Evolutionary conservation across 2,329 filamentous ascomycete species (phyloP), one percentile per base, ranked within the genome.

Genomic region (Colletotrichum theobromicola): DNA sequence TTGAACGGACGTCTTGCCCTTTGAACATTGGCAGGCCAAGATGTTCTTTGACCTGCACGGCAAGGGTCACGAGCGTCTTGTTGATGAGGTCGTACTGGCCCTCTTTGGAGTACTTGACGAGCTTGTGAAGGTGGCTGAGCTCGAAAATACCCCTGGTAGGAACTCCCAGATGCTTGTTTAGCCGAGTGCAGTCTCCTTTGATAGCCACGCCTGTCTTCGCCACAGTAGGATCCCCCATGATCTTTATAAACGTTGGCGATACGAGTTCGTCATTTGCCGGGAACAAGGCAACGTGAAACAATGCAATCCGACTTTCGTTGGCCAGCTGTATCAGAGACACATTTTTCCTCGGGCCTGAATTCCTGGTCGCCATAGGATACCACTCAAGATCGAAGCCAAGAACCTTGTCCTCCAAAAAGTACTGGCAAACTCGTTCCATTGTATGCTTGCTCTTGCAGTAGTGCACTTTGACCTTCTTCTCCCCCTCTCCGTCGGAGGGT

Each of bases 381-480:
- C 96, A 98, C 85, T 98, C 96, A 76, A 98, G 88, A 79, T 98
- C 96, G 75, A 98, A 95, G 0, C 96, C 96, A n/a, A 98, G 82
- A 3, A 97, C 84, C 50, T 90, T 87, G 79, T 97, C 91, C 30
- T 89, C 77, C 50, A 92, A 80, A 78, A 98, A 98, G 72, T 93
- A 88, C 72, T 90, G 83, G 73, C 91, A 87, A 9, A 94, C 89
- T 7, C 86, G 84, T 81, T 98, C 95, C 21, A 94, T 93, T 4
- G 90, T 90, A 42, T 91, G 86, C 58, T 88, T 89, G 71, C 87
- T 93, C 63, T 86, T 91, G 86, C 95, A 98, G 82, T 98, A 98
- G 80, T 96, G 92, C 1, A 97, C 91, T 71, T 88, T 90, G 60
- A 95, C 90, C 65, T 87, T 89, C 18, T 86, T 83, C 4, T 85